phyloP scores from a whole-genome alignment of 140 eudicot genomes.

The Stevia rebaudiana region DNA sequence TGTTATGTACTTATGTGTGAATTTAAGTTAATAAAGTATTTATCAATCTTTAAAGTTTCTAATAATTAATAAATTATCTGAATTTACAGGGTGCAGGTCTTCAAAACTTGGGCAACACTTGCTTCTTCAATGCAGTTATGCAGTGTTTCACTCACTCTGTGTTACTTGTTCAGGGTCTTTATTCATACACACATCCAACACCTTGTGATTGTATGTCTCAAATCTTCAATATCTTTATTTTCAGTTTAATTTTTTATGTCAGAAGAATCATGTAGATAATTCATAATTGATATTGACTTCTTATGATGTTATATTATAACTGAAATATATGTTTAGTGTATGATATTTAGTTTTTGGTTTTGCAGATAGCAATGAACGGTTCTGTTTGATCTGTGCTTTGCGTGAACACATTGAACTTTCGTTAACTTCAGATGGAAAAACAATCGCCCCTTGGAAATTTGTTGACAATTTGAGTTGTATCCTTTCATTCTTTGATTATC shows the following conservation, averaged over 20 bases:
- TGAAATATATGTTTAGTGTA: background rate
- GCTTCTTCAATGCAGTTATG: slow-evolving; percentile 75
- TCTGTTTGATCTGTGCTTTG: slow-evolving; percentile 60
- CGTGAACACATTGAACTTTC: slow-evolving; percentile 49
- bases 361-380: slow-evolving; percentile 48
- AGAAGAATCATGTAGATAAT: background rate
- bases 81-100: slow-evolving; percentile 76
- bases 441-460: slow-evolving; percentile 52
- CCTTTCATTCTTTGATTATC: slow-evolving; percentile 41
- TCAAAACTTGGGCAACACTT: slow-evolving; percentile 72
- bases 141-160: slow-evolving; percentile 87
- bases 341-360: background rate
- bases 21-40: background rate
- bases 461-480: slow-evolving; percentile 78
- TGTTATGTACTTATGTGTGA: background rate
- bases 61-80: background rate
- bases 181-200: slow-evolving; percentile 17
- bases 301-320: background rate
- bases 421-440: slow-evolving; percentile 28
- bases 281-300: background rate
- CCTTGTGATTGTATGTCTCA: slow-evolving; percentile 51
- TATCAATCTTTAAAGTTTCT: background rate
- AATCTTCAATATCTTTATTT: background rate
- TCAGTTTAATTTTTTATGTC: background rate
- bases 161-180: slow-evolving; percentile 55